Evolutionary conservation across 768 basidiomycete species (phyloP).

Genomic region (Solioccasus polychromus): DNA sequence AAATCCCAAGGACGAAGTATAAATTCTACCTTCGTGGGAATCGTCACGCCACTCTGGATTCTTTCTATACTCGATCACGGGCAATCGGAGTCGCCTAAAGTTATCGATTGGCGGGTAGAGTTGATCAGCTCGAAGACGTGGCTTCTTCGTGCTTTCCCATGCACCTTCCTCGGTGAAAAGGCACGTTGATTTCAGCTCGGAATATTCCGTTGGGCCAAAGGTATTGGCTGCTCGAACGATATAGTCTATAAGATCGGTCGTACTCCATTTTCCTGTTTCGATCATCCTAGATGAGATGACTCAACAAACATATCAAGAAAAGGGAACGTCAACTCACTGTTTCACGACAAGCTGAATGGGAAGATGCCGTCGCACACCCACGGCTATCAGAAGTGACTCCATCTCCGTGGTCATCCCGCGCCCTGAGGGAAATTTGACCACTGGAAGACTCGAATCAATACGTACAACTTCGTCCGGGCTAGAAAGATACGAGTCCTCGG

Average conservation of each 20-base stretch:
- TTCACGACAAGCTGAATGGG: neutral
- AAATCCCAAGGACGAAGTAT: no score
- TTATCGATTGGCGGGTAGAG: slow-evolving; percentile 79
- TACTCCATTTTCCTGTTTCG: slow-evolving; percentile 1
- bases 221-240: neutral
- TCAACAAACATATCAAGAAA: neutral
- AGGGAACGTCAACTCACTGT: neutral
- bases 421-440: neutral
- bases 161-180: slow-evolving; percentile 55
- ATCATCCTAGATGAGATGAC: neutral
- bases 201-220: neutral
- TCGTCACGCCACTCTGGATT: slow-evolving; percentile 67
- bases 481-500: slow-evolving; percentile 73
- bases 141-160: slow-evolving; percentile 15
- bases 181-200: neutral
- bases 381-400: neutral
- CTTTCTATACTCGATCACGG: slow-evolving; percentile 80
- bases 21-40: slow-evolving; percentile 88
- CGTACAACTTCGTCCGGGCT: slow-evolving; percentile 54
- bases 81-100: slow-evolving; percentile 67
- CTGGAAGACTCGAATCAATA: neutral
- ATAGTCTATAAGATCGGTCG: slow-evolving; percentile 4
- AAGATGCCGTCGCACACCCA: neutral
- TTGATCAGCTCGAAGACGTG: slow-evolving; percentile 57
- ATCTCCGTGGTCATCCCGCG: slow-evolving; percentile 35